These are phyloP conservation scores for Rhexocercosporidium sp. DNA, from an alignment of 2,329 filamentous ascomycete species.

Conservation along the genomic window DNA sequence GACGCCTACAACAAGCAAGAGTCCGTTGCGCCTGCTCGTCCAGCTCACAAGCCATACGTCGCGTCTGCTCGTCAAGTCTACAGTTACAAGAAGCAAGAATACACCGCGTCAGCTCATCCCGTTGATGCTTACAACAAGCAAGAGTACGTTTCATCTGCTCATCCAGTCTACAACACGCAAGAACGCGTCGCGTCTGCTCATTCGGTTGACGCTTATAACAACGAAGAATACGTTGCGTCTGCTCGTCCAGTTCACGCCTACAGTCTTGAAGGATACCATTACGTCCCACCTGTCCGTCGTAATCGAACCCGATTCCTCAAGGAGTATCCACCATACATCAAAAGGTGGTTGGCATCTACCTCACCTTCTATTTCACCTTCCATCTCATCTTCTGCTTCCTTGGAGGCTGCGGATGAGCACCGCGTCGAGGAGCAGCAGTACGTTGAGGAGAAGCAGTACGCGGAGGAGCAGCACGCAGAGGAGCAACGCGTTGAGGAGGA, in stretches of 20 bases:
- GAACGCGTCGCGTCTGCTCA: no score
- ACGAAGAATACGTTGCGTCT: no score
- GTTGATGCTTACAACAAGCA: no score
- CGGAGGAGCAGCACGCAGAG: not conserved
- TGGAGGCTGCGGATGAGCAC: not conserved
- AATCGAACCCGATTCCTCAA: no score
- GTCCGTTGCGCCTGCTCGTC: not conserved
- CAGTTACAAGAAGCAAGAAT: no score
- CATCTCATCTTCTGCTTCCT: not conserved
- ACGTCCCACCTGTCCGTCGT: not conserved
- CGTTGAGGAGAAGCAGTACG: not conserved
- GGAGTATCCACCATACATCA: not conserved
- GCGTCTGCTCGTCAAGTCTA: no score
- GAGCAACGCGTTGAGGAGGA: not conserved
- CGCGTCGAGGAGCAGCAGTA: not conserved
- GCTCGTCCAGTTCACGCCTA: no score
- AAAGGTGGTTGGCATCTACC: not conserved
- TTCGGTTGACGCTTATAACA: no score
- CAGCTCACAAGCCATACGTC: not conserved
- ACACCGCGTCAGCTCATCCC: no score
- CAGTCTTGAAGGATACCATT: not conserved
- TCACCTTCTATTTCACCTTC: not conserved
- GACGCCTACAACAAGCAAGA: not conserved
- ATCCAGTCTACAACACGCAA: no score
- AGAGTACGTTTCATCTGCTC: no score